phyloP scores from a whole-genome alignment of 192 early-diverging fungal species.

The Linnemannia schmuckeri region DNA sequence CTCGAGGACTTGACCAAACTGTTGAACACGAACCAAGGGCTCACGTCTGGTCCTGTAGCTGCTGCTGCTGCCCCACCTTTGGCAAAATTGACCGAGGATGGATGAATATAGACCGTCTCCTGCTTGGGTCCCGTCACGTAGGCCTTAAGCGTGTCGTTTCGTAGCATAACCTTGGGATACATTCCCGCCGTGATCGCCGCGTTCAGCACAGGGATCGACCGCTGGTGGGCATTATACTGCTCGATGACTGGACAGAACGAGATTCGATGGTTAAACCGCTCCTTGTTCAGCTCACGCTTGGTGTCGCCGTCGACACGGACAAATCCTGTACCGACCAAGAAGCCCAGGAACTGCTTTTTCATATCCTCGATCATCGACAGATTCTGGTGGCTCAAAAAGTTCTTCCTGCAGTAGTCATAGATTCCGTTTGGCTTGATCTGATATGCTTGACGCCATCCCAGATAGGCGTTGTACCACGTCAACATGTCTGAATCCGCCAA shows the following conservation, averaged over 20 bases:
- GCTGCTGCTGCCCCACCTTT: conserved; percentile 29
- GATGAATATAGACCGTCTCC: conserved; percentile 79
- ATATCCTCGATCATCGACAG: conserved; percentile 69
- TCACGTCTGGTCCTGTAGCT: conserved; percentile 30
- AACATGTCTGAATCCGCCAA: conserved; percentile 63
- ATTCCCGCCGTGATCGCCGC: conserved; percentile 85
- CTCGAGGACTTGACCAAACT: conserved; percentile 63
- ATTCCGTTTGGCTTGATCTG: conserved; percentile 35
- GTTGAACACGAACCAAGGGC: conserved; percentile 64
- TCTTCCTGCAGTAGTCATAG: conserved; percentile 58
- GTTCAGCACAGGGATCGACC: conserved; percentile 70
- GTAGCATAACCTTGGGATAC: conserved; percentile 79
- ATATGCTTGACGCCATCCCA: conserved; percentile 59
- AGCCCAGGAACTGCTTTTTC: conserved; percentile 66
- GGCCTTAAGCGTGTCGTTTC: conserved; percentile 56
- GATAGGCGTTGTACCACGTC: conserved; percentile 67
- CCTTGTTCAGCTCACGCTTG: conserved; percentile 40
- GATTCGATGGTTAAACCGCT: conserved; percentile 39
- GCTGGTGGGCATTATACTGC: conserved; percentile 57
- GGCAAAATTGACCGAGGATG: conserved; percentile 77
- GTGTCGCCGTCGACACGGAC: conserved; percentile 45
- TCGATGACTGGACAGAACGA: conserved; percentile 57
- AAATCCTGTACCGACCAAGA: conserved; percentile 66
- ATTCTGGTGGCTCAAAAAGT: conserved; percentile 67
- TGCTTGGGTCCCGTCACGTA: conserved; percentile 59